Evolutionary conservation across 768 basidiomycete genomes (phyloP).

Genomic region (Symmetrospora coprosmae): DNA sequence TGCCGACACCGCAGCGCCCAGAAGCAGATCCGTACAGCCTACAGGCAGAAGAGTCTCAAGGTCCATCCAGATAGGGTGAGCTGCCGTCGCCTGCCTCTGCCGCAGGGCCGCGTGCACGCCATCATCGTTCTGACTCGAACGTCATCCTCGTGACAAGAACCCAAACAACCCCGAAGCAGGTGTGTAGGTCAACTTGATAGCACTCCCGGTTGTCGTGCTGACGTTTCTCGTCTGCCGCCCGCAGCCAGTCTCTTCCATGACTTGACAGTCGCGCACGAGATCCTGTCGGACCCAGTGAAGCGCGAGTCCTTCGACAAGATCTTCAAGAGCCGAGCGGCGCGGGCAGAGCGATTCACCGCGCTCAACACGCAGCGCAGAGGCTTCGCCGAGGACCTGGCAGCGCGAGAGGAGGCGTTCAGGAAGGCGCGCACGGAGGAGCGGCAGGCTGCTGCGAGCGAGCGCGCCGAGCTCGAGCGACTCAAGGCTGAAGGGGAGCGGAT

Average conservation of each 20-base stretch:
- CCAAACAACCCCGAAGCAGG: conserved; percentile 27
- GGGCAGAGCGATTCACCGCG: conserved; percentile 26
- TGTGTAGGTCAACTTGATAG: too few species aligned
- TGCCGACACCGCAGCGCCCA: background rate
- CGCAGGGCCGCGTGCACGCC: background rate
- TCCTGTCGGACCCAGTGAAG: conserved; percentile 27
- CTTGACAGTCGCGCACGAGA: conserved; percentile 25
- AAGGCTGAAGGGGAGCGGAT: conserved; percentile 29
- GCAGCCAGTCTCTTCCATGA: conserved; percentile 31
- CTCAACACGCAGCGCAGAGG: conserved; percentile 30
- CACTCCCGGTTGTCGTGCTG: too few species aligned
- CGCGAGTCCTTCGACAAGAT: conserved; percentile 25
- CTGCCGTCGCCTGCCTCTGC: background rate
- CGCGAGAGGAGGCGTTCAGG: conserved; percentile 29
- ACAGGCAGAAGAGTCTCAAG: conserved; percentile 30
- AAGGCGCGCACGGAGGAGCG: conserved; percentile 21
- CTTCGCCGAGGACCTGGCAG: conserved; percentile 27
- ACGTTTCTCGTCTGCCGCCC: background rate
- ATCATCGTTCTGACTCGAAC: background rate
- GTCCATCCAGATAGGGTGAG: conserved; percentile 33
- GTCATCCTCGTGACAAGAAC: too few species aligned
- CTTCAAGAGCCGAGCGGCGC: conserved; percentile 22
- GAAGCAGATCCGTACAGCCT: conserved; percentile 28
- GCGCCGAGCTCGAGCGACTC: conserved; percentile 26
- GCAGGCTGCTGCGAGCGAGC: conserved; percentile 1